phyloP scores from a whole-genome alignment of 305 asterid species.

The Fraxinus albicans region DNA sequence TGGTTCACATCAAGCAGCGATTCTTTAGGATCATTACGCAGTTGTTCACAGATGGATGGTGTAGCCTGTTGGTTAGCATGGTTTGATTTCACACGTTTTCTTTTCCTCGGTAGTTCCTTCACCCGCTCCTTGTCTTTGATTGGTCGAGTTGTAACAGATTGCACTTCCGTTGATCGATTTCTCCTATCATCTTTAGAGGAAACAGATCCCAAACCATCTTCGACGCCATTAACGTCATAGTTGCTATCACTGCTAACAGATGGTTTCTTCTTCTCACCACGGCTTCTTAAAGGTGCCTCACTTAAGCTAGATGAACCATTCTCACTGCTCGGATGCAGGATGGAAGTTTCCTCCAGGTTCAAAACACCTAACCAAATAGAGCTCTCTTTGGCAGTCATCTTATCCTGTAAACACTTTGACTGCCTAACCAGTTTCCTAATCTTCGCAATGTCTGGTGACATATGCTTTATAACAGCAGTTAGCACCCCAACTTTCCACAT shows the following conservation, averaged over 20 bases:
- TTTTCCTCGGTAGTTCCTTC: constrained; percentile 33
- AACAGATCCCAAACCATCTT: constrained; percentile 53
- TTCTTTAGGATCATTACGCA: constrained; percentile 32
- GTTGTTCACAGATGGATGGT: constrained; percentile 35
- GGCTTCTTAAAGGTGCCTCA: constrained; percentile 49
- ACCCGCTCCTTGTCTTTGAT: constrained; percentile 35
- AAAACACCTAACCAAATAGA: constrained; percentile 71
- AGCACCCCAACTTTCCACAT: constrained; percentile 84
- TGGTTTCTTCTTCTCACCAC: constrained; percentile 50
- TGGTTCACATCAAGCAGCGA: constrained; percentile 34
- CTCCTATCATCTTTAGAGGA: constrained; percentile 56
- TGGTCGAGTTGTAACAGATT: constrained; percentile 24
- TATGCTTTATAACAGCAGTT: constrained; percentile 78
- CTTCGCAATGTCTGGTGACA: constrained; percentile 79
- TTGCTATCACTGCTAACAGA: constrained; percentile 62
- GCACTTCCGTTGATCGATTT: constrained; percentile 34
- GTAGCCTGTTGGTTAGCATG: constrained; percentile 23
- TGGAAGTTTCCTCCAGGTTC: constrained; percentile 61
- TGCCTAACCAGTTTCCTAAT: constrained; percentile 54
- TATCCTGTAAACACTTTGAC: constrained; percentile 84
- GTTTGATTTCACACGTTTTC: constrained; percentile 36
- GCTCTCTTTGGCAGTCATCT: constrained; percentile 87
- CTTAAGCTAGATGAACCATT: constrained; percentile 65
- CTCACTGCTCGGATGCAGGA: constrained; percentile 59
- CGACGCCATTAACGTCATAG: constrained; percentile 64